phyloP scores from a whole-genome alignment of 2,329 filamentous ascomycete species.

The Pseudocercospora macadamiae region DNA sequence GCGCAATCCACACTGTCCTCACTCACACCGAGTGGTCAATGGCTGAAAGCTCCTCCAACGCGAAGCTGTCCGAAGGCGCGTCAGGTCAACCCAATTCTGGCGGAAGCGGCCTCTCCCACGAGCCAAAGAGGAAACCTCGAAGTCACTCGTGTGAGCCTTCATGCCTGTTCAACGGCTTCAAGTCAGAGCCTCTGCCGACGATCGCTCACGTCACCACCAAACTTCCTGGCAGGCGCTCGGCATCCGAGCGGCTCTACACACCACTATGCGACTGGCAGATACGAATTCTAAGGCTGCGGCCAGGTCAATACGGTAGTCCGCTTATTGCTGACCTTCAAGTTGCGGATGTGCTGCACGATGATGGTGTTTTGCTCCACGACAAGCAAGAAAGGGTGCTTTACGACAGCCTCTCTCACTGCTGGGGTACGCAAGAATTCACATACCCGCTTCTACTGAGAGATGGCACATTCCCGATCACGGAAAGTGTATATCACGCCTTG shows the following conservation, averaged over 20 bases:
- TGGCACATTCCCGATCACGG: not conserved
- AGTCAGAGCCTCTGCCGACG: too few species aligned
- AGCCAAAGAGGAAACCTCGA: too few species aligned
- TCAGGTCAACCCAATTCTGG: too few species aligned
- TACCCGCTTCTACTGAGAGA: slow-evolving; percentile 2
- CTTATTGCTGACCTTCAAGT: slow-evolving; percentile 5
- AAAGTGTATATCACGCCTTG: not conserved
- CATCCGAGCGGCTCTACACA: not conserved
- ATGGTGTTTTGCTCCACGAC: not conserved
- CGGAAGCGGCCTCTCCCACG: too few species aligned
- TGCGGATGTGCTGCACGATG: not conserved
- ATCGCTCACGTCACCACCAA: too few species aligned
- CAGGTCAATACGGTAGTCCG: slow-evolving; percentile 4
- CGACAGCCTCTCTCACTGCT: not conserved
- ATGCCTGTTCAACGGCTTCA: too few species aligned
- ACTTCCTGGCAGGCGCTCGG: not conserved
- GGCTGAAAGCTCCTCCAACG: too few species aligned
- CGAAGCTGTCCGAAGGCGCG: too few species aligned
- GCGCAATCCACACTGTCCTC: too few species aligned
- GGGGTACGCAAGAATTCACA: not conserved
- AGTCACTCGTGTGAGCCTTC: too few species aligned
- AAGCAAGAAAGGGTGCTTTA: not conserved
- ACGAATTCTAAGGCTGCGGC: not conserved
- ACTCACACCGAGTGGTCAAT: too few species aligned
- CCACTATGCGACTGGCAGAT: slow-evolving; percentile 2